Conservation (phyloP, 768 basidiomycete species). For the Rhodotorula paludigena region DNA sequence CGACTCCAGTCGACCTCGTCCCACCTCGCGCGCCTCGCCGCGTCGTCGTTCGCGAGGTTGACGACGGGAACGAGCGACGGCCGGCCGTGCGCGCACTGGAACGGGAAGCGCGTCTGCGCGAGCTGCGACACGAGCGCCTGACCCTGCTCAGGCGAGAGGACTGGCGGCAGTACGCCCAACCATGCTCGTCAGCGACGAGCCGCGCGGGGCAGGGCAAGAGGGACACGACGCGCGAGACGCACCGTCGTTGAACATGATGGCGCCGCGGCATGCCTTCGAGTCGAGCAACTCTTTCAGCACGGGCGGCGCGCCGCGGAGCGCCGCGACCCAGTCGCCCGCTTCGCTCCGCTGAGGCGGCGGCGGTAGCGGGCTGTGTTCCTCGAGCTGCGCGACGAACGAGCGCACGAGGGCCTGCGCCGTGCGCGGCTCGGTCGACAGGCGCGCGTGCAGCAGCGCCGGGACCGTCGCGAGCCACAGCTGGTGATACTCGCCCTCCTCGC, state of each 20-base stretch:
- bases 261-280: conserved; percentile 92
- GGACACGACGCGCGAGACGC: conserved; percentile 50
- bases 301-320: conserved; percentile 74
- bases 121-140: conserved; percentile 63
- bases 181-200: not conserved
- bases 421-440: conserved; percentile 28
- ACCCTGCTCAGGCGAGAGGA: conserved; percentile 54
- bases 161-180: not conserved
- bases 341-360: not conserved
- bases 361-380: not conserved
- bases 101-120: conserved; percentile 71
- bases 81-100: conserved; percentile 88
- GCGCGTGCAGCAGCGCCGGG: conserved; percentile 64
- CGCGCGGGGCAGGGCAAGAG: conserved; percentile 45
- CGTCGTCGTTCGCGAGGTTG: conserved; percentile 4
- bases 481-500: conserved; percentile 52
- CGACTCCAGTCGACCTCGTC: conserved; percentile 1
- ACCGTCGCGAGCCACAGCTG: conserved; percentile 63
- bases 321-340: conserved; percentile 58
- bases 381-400: conserved; percentile 45
- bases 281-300: conserved; percentile 78
- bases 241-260: conserved; percentile 42
- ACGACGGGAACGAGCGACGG: conserved; percentile 35
- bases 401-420: conserved; percentile 51
- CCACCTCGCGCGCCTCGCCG: not conserved